Percentiles rank a stretch among this genome's conserved stretches.
Evolutionary conservation across 805 yeast species (phyloP).

Genomic region (Hanseniaspora lachancei): DNA sequence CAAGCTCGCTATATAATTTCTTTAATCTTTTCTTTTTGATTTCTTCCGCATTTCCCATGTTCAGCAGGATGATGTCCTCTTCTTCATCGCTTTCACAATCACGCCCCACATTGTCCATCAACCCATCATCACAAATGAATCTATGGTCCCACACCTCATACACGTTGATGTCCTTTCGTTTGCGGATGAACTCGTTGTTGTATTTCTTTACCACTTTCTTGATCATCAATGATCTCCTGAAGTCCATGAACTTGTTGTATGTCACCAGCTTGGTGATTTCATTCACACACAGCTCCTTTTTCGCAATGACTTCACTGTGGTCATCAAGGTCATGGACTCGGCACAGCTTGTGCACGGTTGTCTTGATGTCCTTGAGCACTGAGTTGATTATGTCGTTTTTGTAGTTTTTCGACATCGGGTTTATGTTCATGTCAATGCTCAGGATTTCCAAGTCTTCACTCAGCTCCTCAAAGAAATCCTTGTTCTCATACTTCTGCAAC

Average conservation of each 20-base stretch:
- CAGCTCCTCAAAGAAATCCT: conserved; percentile 1
- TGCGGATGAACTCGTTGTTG: not conserved
- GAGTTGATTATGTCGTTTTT: not conserved
- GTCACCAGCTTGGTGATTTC: not conserved
- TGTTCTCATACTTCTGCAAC: not conserved
- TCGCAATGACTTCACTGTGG: not conserved
- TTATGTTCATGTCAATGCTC: not conserved
- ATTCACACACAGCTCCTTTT: not conserved
- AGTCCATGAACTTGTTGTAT: not conserved
- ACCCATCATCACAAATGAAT: not conserved
- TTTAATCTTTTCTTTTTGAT: conserved; percentile 1
- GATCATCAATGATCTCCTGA: conserved; percentile 3
- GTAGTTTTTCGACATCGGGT: not conserved
- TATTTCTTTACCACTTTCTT: not conserved
- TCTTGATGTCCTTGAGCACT: not conserved
- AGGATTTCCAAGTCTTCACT: not conserved
- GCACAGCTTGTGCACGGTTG: not conserved
- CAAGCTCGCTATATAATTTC: not conserved
- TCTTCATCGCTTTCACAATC: conserved; percentile 2
- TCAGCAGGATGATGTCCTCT: not conserved
- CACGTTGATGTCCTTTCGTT: not conserved
- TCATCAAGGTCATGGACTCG: not conserved
- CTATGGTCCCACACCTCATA: not conserved
- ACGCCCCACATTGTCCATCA: not conserved
- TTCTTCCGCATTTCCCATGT: not conserved